A percentile compares a stretch with the other conserved stretches of the same genome.
These are phyloP conservation scores for Sporopachydermia lactativora DNA, from an alignment of 805 yeast species.

Conservation along the genomic window DNA sequence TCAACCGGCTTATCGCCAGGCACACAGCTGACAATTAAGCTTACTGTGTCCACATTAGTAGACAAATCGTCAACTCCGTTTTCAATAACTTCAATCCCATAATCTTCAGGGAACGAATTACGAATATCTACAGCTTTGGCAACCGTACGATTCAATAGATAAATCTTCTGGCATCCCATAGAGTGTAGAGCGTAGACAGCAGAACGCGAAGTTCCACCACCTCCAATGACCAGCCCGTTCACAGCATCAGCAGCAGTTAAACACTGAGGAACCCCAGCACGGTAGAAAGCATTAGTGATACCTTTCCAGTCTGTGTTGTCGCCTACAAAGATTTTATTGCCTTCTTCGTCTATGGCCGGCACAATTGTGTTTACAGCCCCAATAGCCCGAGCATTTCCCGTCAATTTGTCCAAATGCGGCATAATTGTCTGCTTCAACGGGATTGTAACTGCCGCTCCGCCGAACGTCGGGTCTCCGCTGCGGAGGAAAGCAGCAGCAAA, in stretches of 20 bases:
- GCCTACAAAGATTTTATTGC: conserved; percentile 39
- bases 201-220: conserved; percentile 96
- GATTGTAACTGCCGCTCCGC: conserved; percentile 93
- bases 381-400: conserved; percentile 65
- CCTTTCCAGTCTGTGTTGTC: conserved; percentile 97
- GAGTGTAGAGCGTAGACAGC: conserved; percentile 75
- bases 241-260: conserved; percentile 17
- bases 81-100: conserved; percentile 44
- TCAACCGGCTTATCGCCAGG: conserved; percentile 74
- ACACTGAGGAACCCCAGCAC: conserved; percentile 42
- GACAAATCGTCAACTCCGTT: conserved; percentile 29
- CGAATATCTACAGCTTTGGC: conserved; percentile 48
- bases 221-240: conserved; percentile 78
- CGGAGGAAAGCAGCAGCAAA: conserved; percentile 40
- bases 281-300: conserved; percentile 49
- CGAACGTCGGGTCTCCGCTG: conserved; percentile 40
- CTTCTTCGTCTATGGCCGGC: conserved; percentile 32
- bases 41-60: conserved; percentile 28
- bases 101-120: conserved; percentile 42
- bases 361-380: conserved; percentile 91
- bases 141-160: conserved; percentile 67
- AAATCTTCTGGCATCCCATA: conserved; percentile 67
- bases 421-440: conserved; percentile 81
- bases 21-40: conserved; percentile 61
- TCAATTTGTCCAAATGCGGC: conserved; percentile 45